Evolutionary conservation across 2,329 filamentous ascomycete species (phyloP).

Genomic region (Talaromyces sp.): DNA sequence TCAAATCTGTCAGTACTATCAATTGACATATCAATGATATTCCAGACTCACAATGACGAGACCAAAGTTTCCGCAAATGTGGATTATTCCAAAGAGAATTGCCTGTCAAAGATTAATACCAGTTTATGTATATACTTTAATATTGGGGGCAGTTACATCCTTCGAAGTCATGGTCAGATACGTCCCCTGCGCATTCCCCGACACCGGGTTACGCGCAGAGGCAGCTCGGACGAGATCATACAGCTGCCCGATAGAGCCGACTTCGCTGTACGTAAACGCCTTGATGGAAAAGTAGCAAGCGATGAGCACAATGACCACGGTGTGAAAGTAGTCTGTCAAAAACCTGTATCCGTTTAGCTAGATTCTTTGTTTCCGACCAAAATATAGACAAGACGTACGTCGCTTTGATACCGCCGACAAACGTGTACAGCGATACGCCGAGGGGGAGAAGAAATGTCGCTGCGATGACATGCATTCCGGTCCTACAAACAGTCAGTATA

Average conservation of each 20-base stretch:
- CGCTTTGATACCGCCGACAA: conserved; percentile 39
- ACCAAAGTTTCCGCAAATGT: conserved; percentile 48
- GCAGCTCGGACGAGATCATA: conserved; percentile 49
- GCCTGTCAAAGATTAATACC: conserved; percentile 24
- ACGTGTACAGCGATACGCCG: conserved; percentile 37
- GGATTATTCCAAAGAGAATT: conserved; percentile 49
- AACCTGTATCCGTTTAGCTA: conserved; percentile 25
- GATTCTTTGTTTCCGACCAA: neutral
- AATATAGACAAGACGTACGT: conserved; percentile 19
- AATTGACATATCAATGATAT: neutral
- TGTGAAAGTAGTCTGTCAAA: conserved; percentile 53
- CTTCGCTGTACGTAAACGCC: conserved; percentile 42
- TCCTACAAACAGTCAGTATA: conserved; percentile 25
- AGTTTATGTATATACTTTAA: neutral
- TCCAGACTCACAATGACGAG: conserved; percentile 42
- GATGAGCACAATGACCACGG: conserved; percentile 51
- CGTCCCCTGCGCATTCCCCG: conserved; percentile 51
- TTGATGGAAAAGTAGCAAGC: conserved; percentile 47
- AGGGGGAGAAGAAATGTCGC: conserved; percentile 44
- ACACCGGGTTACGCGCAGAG: conserved; percentile 42
- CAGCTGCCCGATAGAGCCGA: conserved; percentile 46
- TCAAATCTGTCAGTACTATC: neutral
- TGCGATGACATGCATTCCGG: conserved; percentile 49
- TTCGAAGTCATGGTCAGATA: conserved; percentile 56
- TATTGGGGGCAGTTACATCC: conserved; percentile 37